These are phyloP conservation scores for Pichia kluyveri DNA, from an alignment of 805 yeast species.

Conservation along the genomic window DNA sequence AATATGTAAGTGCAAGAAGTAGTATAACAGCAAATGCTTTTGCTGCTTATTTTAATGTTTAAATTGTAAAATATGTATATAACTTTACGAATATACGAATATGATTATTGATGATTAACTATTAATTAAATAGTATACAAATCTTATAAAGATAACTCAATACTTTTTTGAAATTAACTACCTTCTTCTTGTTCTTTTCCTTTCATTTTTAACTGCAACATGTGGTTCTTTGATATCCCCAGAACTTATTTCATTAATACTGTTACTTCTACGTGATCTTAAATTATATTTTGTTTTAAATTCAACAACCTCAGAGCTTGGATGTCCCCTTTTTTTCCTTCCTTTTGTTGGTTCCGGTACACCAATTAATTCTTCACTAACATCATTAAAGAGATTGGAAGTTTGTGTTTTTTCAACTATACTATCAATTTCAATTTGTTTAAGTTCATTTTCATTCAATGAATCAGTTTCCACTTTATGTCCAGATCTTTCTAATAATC, in stretches of 20 bases:
- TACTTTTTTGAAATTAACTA: too few relatives aligned
- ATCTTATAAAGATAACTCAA: too few relatives aligned
- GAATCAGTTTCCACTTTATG: background rate
- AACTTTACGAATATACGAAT: background rate
- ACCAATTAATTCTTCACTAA: too few relatives aligned
- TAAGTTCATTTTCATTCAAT: background rate
- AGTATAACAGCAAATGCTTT: constrained; percentile 12
- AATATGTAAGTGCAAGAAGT: constrained; percentile 6
- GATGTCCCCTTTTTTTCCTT: too few relatives aligned
- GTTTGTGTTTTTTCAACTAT: background rate
- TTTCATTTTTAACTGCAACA: too few relatives aligned
- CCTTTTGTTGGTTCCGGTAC: too few relatives aligned
- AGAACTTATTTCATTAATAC: background rate
- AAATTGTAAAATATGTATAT: background rate
- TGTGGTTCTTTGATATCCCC: background rate
- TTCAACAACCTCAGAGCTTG: background rate
- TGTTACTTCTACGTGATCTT: background rate
- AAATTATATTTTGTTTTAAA: background rate
- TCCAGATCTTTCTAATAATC: background rate
- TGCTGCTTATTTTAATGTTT: constrained; percentile 1
- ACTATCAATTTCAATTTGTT: background rate
- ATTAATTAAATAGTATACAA: too few relatives aligned
- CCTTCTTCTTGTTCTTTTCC: too few relatives aligned
- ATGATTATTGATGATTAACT: too few relatives aligned
- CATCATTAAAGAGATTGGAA: background rate